Evolutionary conservation across 805 yeast species (phyloP).

Genomic region (Kodamaea lidongshanica): DNA sequence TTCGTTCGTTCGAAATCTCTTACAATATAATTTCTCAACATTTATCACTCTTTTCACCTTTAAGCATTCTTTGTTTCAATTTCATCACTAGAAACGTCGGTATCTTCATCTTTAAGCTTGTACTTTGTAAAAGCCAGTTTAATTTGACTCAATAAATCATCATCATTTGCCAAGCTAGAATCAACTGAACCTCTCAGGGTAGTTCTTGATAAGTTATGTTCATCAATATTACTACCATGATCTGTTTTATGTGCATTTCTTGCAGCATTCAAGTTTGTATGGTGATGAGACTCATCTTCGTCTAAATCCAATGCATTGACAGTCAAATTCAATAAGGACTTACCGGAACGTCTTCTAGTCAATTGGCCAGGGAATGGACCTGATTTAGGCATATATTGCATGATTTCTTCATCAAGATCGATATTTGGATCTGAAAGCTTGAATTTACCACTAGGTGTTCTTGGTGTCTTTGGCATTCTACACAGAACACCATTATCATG

Average conservation of each 20-base stretch:
- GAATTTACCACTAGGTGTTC: constrained; percentile 23
- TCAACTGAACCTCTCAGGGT: constrained; percentile 24
- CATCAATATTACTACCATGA: constrained; percentile 17
- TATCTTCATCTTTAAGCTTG: constrained; percentile 26
- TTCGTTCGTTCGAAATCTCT: too few species aligned
- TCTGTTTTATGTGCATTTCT: constrained; percentile 13
- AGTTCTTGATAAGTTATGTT: constrained; percentile 15
- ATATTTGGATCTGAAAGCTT: constrained; percentile 16
- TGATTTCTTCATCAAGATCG: constrained; percentile 28
- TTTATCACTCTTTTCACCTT: neutral
- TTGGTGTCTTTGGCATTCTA: constrained; percentile 43
- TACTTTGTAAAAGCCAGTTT: constrained; percentile 32
- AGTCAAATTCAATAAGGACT: constrained; percentile 62
- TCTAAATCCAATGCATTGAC: constrained; percentile 61
- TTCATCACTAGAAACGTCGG: constrained; percentile 48
- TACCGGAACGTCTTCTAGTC: constrained; percentile 66
- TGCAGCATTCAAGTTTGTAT: constrained; percentile 13
- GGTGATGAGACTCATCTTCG: constrained; percentile 46
- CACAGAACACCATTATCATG: constrained; percentile 80
- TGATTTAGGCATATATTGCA: constrained; percentile 38
- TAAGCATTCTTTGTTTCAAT: constrained; percentile 32
- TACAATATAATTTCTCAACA: too few species aligned
- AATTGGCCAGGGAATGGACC: constrained; percentile 50
- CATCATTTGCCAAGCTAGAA: constrained; percentile 24
- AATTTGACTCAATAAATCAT: constrained; percentile 30